Percentiles rank a stretch among this genome's conserved stretches.
These are phyloP conservation scores for Ophiostoma sp. DNA, from an alignment of 2,329 filamentous ascomycete genomes.

Conservation along the genomic window DNA sequence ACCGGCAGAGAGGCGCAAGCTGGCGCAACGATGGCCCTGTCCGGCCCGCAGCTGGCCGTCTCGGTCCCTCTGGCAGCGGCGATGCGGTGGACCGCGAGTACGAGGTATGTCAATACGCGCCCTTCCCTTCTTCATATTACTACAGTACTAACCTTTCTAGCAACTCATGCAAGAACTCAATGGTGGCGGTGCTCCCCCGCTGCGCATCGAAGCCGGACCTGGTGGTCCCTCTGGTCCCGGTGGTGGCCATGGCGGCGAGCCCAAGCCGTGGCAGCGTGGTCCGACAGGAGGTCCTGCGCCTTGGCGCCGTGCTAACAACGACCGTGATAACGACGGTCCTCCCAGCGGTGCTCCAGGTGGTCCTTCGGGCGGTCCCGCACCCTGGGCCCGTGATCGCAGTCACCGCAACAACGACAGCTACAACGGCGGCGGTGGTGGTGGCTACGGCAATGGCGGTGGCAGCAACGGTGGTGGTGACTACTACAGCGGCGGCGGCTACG, in stretches of 20 bases:
- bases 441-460: constrained; percentile 39
- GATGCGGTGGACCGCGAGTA: constrained; percentile 92
- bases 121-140: neutral
- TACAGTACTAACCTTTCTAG: constrained; percentile 43
- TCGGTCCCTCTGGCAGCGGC: constrained; percentile 62
- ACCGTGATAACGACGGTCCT: constrained; percentile 48
- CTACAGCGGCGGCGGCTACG: constrained; percentile 27
- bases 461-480: constrained; percentile 14
- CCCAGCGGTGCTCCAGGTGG: constrained; percentile 33
- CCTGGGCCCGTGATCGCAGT: constrained; percentile 62
- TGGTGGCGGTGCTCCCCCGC: constrained; percentile 69
- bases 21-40: constrained; percentile 78
- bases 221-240: constrained; percentile 59
- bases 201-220: constrained; percentile 77
- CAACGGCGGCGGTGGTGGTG: constrained; percentile 33
- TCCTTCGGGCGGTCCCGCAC: constrained; percentile 51
- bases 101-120: constrained; percentile 64
- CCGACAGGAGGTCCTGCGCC: constrained; percentile 82
- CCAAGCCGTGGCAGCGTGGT: constrained; percentile 85
- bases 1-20: constrained; percentile 83
- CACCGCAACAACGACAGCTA: constrained; percentile 50
- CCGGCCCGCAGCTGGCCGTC: constrained; percentile 60
- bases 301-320: constrained; percentile 63
- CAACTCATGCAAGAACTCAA: constrained; percentile 98
- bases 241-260: constrained; percentile 52